Base-by-base conservation (phyloP, 192 early-diverging fungal species). In the Backusella circina region DNA sequence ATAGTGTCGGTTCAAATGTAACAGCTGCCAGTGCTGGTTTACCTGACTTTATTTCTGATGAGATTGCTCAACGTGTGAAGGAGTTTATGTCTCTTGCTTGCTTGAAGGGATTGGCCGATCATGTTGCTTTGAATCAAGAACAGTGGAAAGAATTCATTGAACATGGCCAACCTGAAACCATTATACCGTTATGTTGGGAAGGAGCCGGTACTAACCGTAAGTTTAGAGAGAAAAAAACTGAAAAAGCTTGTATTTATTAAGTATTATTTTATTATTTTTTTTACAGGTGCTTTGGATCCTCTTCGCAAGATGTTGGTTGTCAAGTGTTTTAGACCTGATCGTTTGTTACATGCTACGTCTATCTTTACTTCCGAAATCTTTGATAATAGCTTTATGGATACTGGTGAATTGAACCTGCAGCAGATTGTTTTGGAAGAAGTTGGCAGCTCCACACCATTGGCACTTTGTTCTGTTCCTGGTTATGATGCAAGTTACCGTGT, bases 401-500 rank as follows among this genome's bases (percentile, higher is more conserved):
- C 75, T 30, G 77, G 89, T 4, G 95, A 94, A 16, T 84, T 96
- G 47, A 90, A 94, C 44, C 79, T 99, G 57, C 77, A 87, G 5
- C 75, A 85, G 23, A 79, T 97, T 16, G 93, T 95, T 0, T 65
- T 85, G 1, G 85, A 91, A 26, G 98, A 98, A 81, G 86, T 89
- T 50, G 84, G 82, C 35, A 79, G 89, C 1, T 73, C 84, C n/a
- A 95, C 92, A 30, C 97, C 97, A 3, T 86, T 99, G 36, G 95
- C 94, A 5, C 90, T 99, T 54, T 98, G 95, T 82, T 94, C 95
- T 16, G 90, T 93, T 13, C 93, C 94, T 37, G 98, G 98, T 44
- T 93, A 97, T 84, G 98, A 99, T 83, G 97, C 97, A 16, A 96
- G 96, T 69, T 92, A 95, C 65, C 91, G 94, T 71, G 94, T 99